Evolutionary conservation across 257 asterid genomes (phyloP).

Genomic region (Petunia axillaris): DNA sequence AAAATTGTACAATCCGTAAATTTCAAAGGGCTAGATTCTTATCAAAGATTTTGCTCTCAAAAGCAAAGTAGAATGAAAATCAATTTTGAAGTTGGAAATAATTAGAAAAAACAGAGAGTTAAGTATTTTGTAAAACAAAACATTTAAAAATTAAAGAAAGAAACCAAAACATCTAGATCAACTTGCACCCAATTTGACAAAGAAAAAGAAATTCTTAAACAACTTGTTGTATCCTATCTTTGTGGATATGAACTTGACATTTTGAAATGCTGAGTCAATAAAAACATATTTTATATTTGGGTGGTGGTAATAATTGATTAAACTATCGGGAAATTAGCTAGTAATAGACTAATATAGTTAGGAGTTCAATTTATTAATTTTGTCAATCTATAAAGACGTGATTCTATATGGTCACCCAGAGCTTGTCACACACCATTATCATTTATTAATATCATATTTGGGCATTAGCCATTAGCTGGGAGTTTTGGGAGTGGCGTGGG

Average conservation of each 20-base stretch:
- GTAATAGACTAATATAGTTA: background rate
- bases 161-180: background rate
- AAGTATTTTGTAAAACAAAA: no score
- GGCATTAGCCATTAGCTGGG: background rate
- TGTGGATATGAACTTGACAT: conserved; percentile 7
- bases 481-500: background rate
- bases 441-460: background rate
- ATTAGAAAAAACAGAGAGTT: no score
- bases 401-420: background rate
- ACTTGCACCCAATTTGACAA: background rate
- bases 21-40: no score
- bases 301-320: conserved; percentile 1
- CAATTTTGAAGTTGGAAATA: no score
- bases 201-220: background rate
- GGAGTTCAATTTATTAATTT: background rate
- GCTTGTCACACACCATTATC: background rate
- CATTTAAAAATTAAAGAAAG: no score
- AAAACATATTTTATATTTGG: conserved; percentile 15
- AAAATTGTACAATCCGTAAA: no score
- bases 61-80: no score
- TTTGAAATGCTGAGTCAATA: conserved; percentile 1
- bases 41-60: no score
- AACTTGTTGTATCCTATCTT: conserved; percentile 20
- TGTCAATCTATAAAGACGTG: no score
- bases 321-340: background rate